These are phyloP conservation scores for Phenoliferia sp. DNA, from an alignment of 1,284 basidiomycete species.

Conservation along the genomic window DNA sequence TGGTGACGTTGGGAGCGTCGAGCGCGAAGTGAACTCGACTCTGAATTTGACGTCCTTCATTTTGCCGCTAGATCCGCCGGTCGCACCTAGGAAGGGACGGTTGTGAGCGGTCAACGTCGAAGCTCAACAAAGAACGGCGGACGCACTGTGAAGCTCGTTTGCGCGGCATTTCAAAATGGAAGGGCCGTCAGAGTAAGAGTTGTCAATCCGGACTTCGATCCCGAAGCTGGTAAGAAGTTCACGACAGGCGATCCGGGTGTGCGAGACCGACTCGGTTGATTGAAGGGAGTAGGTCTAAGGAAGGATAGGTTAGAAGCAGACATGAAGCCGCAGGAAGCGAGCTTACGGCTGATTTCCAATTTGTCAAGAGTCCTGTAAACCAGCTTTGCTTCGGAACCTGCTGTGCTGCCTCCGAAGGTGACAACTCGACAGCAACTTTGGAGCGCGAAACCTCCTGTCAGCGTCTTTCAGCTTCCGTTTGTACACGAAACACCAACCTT, in stretches of 20 bases:
- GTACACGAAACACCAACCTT: constrained; percentile 14
- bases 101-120: background rate
- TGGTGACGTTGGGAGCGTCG: background rate
- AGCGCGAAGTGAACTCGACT: constrained; percentile 59
- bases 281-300: constrained; percentile 37
- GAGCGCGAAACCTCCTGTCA: background rate
- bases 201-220: constrained; percentile 60
- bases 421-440: background rate
- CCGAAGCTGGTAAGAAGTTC: constrained; percentile 65
- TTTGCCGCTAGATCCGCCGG: constrained; percentile 37
- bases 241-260: constrained; percentile 60
- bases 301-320: background rate
- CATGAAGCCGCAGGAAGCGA: too few relatives aligned
- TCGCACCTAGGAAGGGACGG: background rate
- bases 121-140: constrained; percentile 53
- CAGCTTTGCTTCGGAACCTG: constrained; percentile 60
- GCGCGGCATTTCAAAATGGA: constrained; percentile 62
- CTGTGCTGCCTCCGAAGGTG: constrained; percentile 12
- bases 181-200: constrained; percentile 55
- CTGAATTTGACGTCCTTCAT: constrained; percentile 63
- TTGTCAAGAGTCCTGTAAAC: constrained; percentile 78
- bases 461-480: background rate
- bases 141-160: constrained; percentile 61
- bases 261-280: constrained; percentile 55
- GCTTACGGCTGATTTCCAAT: constrained; percentile 56